These are phyloP conservation scores for Beauveria pseudobassiana DNA, from an alignment of 2,329 filamentous ascomycete species.

Conservation along the genomic window DNA sequence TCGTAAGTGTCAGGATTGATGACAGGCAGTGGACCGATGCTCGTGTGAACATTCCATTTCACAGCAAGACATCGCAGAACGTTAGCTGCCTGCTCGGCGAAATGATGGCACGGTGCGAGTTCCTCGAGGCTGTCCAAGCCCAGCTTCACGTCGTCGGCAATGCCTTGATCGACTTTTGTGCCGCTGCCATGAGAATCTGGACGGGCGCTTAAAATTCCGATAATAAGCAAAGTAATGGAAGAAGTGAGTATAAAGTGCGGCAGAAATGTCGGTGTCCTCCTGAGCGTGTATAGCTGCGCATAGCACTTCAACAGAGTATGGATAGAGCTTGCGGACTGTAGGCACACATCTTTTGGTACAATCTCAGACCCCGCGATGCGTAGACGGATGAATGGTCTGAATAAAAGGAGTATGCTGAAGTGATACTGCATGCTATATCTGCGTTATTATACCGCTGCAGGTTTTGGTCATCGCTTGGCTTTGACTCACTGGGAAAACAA, in stretches of 20 bases:
- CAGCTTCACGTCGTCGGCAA: constrained; percentile 39
- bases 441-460: neutral
- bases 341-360: constrained; percentile 57
- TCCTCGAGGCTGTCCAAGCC: constrained; percentile 51
- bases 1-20: neutral
- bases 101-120: constrained; percentile 54
- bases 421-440: constrained; percentile 58
- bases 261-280: constrained; percentile 51
- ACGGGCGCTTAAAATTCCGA: constrained; percentile 31
- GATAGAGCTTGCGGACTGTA: constrained; percentile 52
- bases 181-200: constrained; percentile 23
- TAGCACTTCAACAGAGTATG: constrained; percentile 48
- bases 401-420: constrained; percentile 61
- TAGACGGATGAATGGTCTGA: constrained; percentile 62
- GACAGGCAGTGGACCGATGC: neutral
- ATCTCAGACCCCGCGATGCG: constrained; percentile 56
- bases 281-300: constrained; percentile 50
- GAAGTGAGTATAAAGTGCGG: constrained; percentile 54
- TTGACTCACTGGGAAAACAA: constrained; percentile 63
- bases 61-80: constrained; percentile 45
- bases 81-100: constrained; percentile 52
- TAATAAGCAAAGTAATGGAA: constrained; percentile 50
- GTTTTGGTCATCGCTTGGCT: neutral
- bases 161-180: constrained; percentile 28
- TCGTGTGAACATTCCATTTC: neutral